phyloP scores from a whole-genome alignment of 2,329 filamentous ascomycete species.

The Parascedosporium putredinis region DNA sequence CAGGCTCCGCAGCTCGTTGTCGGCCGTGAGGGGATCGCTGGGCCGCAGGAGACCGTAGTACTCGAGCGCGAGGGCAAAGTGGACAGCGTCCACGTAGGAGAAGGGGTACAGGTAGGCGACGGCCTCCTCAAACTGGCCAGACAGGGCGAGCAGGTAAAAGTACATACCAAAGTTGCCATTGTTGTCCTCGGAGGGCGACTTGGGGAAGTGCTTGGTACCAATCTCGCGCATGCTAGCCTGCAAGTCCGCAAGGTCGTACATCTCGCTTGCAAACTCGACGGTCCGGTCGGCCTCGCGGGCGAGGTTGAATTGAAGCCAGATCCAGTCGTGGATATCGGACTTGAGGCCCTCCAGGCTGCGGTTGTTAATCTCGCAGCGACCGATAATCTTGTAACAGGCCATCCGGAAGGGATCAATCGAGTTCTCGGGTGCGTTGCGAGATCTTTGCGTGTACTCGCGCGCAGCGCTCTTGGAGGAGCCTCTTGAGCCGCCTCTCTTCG shows the following conservation, averaged over 20 bases:
- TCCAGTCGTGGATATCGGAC: constrained; percentile 58
- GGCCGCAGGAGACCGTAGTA: constrained; percentile 87
- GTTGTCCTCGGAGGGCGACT: constrained; percentile 62
- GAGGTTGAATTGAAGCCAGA: constrained; percentile 63
- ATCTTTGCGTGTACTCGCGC: constrained; percentile 81
- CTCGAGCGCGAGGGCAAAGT: constrained; percentile 81
- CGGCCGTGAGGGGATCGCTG: constrained; percentile 64
- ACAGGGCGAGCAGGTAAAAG: constrained; percentile 84
- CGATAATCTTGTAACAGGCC: constrained; percentile 96
- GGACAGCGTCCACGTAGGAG: constrained; percentile 85
- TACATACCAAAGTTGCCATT: constrained; percentile 68
- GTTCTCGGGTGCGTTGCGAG: constrained; percentile 73
- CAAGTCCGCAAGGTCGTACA: constrained; percentile 56
- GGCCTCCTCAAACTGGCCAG: constrained; percentile 90
- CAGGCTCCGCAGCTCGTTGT: constrained; percentile 58
- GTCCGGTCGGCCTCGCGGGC: constrained; percentile 54
- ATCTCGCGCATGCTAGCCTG: constrained; percentile 78
- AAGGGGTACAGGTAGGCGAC: constrained; percentile 85
- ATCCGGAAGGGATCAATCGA: constrained; percentile 90
- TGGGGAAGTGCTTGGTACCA: constrained; percentile 81
- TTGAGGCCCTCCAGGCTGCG: constrained; percentile 53
- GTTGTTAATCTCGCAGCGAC: constrained; percentile 60
- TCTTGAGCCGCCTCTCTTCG: constrained; percentile 64
- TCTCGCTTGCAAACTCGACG: constrained; percentile 55
- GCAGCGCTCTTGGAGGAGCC: constrained; percentile 76